These are phyloP conservation scores for Suillus subalutaceus DNA, from an alignment of 768 basidiomycete species.

Conservation along the genomic window DNA sequence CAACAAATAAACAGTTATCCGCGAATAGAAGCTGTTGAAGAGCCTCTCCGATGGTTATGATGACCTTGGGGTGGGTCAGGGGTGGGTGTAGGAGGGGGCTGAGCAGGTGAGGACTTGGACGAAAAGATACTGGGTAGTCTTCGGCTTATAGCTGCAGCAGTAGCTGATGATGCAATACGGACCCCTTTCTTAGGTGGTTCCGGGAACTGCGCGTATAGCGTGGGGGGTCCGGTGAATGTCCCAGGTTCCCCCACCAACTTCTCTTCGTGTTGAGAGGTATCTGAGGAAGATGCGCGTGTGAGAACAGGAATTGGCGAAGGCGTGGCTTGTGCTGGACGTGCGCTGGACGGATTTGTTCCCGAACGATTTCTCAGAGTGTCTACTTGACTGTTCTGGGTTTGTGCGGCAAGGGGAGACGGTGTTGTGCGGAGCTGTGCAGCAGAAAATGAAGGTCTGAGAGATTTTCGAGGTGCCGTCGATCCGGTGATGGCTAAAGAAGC, in stretches of 20 bases:
- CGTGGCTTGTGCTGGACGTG: slow-evolving; percentile 45
- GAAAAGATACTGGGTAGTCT: slow-evolving; percentile 73
- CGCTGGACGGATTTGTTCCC: slow-evolving; percentile 63
- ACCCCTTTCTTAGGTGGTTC: slow-evolving; percentile 62
- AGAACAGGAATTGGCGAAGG: slow-evolving; percentile 45
- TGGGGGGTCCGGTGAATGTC: slow-evolving; percentile 64
- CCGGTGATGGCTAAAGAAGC: slow-evolving; percentile 51
- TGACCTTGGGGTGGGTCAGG: slow-evolving; percentile 24
- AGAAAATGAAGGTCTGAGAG: slow-evolving; percentile 72
- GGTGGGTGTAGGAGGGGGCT: slow-evolving; percentile 36
- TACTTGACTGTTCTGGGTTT: slow-evolving; percentile 42
- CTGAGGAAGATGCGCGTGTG: slow-evolving; percentile 60
- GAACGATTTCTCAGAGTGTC: slow-evolving; percentile 56
- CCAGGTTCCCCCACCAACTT: slow-evolving; percentile 48
- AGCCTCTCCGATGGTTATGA: slow-evolving; percentile 45
- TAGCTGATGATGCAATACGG: slow-evolving; percentile 41
- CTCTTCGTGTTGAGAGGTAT: slow-evolving; percentile 43
- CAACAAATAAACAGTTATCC: slow-evolving; percentile 19
- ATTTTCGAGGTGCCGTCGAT: slow-evolving; percentile 58
- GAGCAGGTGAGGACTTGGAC: slow-evolving; percentile 46
- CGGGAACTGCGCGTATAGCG: slow-evolving; percentile 72
- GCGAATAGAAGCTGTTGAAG: slow-evolving; percentile 42
- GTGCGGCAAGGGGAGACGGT: slow-evolving; percentile 39
- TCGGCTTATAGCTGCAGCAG: slow-evolving; percentile 53
- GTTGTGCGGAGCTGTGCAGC: slow-evolving; percentile 72